Percentiles rank a stretch among this genome's conserved stretches.
Conservation (phyloP, 2,329 filamentous ascomycete genomes). For the Emericellopsis cladophorae region DNA sequence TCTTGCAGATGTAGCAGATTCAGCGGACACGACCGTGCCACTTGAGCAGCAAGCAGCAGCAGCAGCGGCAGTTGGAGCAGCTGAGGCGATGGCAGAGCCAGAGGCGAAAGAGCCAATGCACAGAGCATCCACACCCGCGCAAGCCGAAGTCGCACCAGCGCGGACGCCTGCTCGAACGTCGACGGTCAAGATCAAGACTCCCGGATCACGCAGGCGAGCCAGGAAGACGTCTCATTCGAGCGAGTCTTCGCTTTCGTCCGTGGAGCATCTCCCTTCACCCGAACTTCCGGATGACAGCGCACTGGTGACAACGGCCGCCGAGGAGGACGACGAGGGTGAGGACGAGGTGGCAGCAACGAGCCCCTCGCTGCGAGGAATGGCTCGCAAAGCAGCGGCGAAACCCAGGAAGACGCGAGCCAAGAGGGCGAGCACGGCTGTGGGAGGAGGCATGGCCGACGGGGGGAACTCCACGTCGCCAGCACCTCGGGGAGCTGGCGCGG, state of each 20-base stretch:
- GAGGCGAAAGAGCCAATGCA: no score
- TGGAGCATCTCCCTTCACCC: constrained; percentile 24
- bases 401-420: neutral
- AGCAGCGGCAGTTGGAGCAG: constrained; percentile 1
- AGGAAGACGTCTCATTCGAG: constrained; percentile 25
- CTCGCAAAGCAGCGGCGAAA: neutral
- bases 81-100: neutral
- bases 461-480: no score
- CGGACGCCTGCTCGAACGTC: constrained; percentile 3
- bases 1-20: no score
- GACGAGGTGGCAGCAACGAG: neutral
- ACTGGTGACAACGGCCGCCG: neutral
- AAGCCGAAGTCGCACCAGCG: no score
- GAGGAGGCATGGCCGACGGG: no score
- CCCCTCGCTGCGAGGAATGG: constrained; percentile 1
- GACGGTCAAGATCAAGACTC: constrained; percentile 17
- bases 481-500: constrained; percentile 6
- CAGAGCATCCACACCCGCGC: no score
- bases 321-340: neutral
- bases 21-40: neutral
- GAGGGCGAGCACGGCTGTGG: no score
- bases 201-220: constrained; percentile 17
- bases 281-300: constrained; percentile 8
- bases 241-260: constrained; percentile 28
- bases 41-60: neutral